These are phyloP conservation scores for Coccomyxa sp. DNA, from an alignment of 139 green algal genomes.

Conservation along the genomic window DNA sequence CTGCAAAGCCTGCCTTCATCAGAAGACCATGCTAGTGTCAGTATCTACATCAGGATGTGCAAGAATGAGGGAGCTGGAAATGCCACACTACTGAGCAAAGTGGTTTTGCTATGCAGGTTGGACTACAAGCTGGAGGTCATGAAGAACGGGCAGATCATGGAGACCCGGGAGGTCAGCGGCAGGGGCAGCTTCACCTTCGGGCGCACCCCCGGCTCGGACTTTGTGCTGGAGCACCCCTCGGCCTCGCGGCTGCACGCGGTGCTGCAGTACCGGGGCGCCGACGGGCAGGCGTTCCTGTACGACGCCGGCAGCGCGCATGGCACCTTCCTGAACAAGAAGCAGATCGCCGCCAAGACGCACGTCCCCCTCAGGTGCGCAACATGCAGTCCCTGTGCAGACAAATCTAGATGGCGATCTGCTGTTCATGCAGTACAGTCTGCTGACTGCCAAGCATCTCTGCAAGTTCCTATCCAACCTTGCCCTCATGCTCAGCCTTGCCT, in stretches of 20 bases:
- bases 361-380: constrained; percentile 44
- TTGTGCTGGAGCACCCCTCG: constrained; percentile 72
- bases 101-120: constrained; percentile 28
- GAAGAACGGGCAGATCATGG: constrained; percentile 58
- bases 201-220: constrained; percentile 27
- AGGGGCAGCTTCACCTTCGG: constrained; percentile 62
- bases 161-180: constrained; percentile 17
- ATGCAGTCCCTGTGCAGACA: too few species aligned
- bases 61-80: background rate
- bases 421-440: too few species aligned
- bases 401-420: too few species aligned
- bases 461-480: too few species aligned
- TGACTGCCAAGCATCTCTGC: too few species aligned
- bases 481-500: too few species aligned
- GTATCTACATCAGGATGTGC: background rate
- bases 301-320: constrained; percentile 85
- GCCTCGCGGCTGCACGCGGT: constrained; percentile 57
- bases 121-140: constrained; percentile 62
- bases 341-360: constrained; percentile 50
- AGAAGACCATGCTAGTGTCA: background rate
- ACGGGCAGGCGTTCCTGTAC: constrained; percentile 69
- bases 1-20: background rate
- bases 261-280: constrained; percentile 59
- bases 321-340: constrained; percentile 86
- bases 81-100: background rate